phyloP scores from a whole-genome alignment of 2,329 filamentous ascomycete species.

The Claviceps humidiphila region DNA sequence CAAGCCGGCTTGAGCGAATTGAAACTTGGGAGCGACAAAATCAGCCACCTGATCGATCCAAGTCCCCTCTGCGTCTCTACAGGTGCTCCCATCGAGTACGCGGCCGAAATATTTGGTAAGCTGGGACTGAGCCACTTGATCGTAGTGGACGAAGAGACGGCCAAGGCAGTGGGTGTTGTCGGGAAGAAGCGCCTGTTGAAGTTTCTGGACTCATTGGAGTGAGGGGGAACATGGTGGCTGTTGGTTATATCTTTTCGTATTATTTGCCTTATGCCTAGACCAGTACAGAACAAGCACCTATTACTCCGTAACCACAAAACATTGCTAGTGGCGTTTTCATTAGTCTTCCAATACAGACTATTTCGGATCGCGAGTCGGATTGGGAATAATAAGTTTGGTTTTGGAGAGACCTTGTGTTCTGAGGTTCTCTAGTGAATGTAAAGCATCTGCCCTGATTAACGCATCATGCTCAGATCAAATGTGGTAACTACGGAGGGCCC shows the following conservation, averaged over 20 bases:
- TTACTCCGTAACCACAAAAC: no score
- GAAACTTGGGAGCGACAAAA: conserved; percentile 18
- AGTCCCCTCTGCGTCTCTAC: conserved; percentile 37
- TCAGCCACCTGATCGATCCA: conserved; percentile 37
- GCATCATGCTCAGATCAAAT: no score
- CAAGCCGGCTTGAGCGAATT: conserved; percentile 7
- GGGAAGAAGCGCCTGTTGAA: conserved; percentile 40
- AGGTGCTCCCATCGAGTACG: conserved; percentile 43
- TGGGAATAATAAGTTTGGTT: no score
- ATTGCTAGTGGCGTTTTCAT: no score
- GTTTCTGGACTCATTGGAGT: conserved; percentile 3
- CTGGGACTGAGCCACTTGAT: conserved; percentile 40
- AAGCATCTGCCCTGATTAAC: no score
- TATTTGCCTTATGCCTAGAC: neutral
- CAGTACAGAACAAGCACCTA: neutral
- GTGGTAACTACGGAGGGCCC: no score
- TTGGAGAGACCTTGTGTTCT: no score
- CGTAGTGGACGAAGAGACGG: conserved; percentile 37
- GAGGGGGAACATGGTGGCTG: neutral
- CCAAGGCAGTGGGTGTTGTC: conserved; percentile 36
- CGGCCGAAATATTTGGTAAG: conserved; percentile 46
- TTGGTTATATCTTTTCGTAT: no score
- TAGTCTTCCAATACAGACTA: no score
- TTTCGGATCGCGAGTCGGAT: no score
- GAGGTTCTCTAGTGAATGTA: no score